phyloP scores from a whole-genome alignment of 164 flowering plant genomes.

The Platanus orientalis region DNA sequence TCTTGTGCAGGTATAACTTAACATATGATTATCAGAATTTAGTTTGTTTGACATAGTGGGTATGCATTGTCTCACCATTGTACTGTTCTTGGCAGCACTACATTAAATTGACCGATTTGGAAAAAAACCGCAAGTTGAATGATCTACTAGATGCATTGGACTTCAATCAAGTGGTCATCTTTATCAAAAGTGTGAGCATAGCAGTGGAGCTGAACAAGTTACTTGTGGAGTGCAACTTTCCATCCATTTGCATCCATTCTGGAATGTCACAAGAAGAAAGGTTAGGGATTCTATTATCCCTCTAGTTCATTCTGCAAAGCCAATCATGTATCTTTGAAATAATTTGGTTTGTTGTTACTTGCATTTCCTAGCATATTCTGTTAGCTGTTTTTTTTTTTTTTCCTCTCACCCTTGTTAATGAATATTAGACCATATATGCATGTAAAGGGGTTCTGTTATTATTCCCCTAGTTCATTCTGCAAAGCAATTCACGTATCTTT shows the following conservation, averaged over 20 bases:
- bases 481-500: too few relatives aligned
- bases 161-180: slow-evolving; percentile 97
- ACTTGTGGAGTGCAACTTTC: slow-evolving; percentile 92
- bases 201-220: slow-evolving; percentile 95
- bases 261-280: slow-evolving; percentile 99
- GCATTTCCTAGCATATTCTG: too few relatives aligned
- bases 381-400: too few relatives aligned
- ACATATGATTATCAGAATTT: not conserved
- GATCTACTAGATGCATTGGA: slow-evolving; percentile 98
- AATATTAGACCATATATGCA: too few relatives aligned
- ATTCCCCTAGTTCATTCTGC: too few relatives aligned
- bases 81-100: slow-evolving; percentile 60
- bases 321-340: too few relatives aligned
- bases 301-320: too few relatives aligned
- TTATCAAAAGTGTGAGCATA: slow-evolving; percentile 89
- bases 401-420: too few relatives aligned
- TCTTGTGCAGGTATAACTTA: slow-evolving; percentile 76
- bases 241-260: slow-evolving; percentile 97
- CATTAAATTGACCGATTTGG: slow-evolving; percentile 86
- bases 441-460: too few relatives aligned
- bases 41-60: not conserved
- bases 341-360: too few relatives aligned
- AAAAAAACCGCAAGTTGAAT: slow-evolving; percentile 95
- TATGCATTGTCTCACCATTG: not conserved
- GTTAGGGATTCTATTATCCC: too few relatives aligned